phyloP scores from a whole-genome alignment of 106 monocot genomes.

The Posidonia australis region DNA sequence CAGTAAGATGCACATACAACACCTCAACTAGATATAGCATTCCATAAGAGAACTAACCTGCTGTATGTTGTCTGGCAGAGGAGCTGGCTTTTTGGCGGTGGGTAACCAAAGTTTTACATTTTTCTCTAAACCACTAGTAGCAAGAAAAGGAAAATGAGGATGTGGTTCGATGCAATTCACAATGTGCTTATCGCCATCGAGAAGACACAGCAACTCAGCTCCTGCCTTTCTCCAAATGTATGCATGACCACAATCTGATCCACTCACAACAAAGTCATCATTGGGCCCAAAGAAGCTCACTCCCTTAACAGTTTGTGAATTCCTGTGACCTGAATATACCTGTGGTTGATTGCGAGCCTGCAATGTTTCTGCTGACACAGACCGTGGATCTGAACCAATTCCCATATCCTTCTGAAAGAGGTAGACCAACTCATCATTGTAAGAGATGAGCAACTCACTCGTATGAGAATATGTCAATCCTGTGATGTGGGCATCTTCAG shows the following conservation, averaged over 20 bases:
- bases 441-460: constrained; percentile 81
- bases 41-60: not conserved
- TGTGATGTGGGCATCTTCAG: constrained; percentile 47
- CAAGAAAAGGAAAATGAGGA: constrained; percentile 65
- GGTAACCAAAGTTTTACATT: constrained; percentile 80
- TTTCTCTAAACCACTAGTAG: constrained; percentile 70
- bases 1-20: not conserved
- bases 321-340: constrained; percentile 75
- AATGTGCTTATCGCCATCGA: constrained; percentile 60
- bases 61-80: constrained; percentile 26
- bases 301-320: constrained; percentile 62
- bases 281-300: constrained; percentile 74
- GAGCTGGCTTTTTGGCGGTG: constrained; percentile 13
- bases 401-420: constrained; percentile 68
- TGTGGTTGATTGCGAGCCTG: constrained; percentile 30
- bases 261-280: constrained; percentile 72
- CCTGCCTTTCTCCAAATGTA: constrained; percentile 75
- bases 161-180: constrained; percentile 83
- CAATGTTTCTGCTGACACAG: constrained; percentile 20
- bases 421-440: constrained; percentile 79
- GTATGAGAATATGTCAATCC: constrained; percentile 63
- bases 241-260: constrained; percentile 83
- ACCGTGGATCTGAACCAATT: constrained; percentile 35
- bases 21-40: not conserved
- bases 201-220: constrained; percentile 53